Evolutionary conservation across 2,329 filamentous ascomycete genomes (phyloP).

Genomic region (Botrytis deweyae): DNA sequence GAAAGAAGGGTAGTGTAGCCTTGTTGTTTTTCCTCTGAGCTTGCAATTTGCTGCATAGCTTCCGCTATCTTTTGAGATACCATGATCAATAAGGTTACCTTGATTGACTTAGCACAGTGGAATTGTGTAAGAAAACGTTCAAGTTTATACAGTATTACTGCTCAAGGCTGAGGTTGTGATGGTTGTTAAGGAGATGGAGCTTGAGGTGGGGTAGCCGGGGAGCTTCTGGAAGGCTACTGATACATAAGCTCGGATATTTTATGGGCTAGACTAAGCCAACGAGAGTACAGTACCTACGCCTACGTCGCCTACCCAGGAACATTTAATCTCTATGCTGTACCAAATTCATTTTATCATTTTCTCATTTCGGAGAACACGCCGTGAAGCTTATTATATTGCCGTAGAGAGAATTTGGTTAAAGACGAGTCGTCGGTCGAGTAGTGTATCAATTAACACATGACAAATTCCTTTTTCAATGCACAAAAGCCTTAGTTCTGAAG

Average conservation of each 20-base stretch:
- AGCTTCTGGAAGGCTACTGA: neutral
- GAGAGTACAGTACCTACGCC: neutral
- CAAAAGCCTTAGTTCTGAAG: neutral
- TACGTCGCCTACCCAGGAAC: no score
- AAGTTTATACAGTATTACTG: neutral
- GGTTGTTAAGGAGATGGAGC: neutral
- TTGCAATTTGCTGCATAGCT: slow-evolving; percentile 46
- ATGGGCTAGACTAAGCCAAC: neutral
- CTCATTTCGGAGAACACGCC: neutral
- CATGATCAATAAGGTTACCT: slow-evolving; percentile 27
- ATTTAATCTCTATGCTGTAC: neutral
- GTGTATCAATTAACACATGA: neutral
- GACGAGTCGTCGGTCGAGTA: neutral
- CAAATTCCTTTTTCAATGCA: neutral
- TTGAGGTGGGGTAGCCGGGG: neutral
- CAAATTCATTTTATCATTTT: neutral
- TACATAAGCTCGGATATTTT: slow-evolving; percentile 9
- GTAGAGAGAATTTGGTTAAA: neutral
- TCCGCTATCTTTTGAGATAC: slow-evolving; percentile 44
- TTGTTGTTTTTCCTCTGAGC: slow-evolving; percentile 45
- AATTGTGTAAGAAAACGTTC: neutral
- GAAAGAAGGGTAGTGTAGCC: slow-evolving; percentile 49
- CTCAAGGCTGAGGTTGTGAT: neutral
- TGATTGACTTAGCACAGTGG: neutral
- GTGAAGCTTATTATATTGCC: neutral